Conservation (phyloP, 176 grass and related monocot genomes). For the Pontederia paniculata region DNA sequence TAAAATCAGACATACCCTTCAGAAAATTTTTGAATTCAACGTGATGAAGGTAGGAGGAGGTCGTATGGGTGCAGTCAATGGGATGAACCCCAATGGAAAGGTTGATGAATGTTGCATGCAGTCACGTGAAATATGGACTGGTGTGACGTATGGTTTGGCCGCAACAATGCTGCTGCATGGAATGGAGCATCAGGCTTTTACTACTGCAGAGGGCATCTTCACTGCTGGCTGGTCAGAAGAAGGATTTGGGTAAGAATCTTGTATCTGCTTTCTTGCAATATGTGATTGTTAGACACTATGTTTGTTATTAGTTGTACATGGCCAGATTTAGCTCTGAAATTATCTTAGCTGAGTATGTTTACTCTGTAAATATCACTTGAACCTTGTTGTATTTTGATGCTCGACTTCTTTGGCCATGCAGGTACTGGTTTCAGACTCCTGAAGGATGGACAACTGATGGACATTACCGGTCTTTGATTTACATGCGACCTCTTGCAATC, state of each 20-base stretch:
- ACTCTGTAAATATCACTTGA: background rate
- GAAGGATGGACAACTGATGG: conserved; percentile 90
- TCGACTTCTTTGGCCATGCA: conserved; percentile 4
- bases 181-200: conserved; percentile 90
- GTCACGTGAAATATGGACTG: conserved; percentile 95
- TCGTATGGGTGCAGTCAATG: conserved; percentile 79
- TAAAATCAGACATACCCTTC: conserved; percentile 63
- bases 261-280: conserved; percentile 3
- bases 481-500: conserved; percentile 88
- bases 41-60: conserved; percentile 97
- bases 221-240: conserved; percentile 95
- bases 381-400: background rate
- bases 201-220: conserved; percentile 85
- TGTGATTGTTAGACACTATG: background rate
- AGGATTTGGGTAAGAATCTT: conserved; percentile 68
- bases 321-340: background rate
- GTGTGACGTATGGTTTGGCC: conserved; percentile 76
- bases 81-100: conserved; percentile 85
- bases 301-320: background rate
- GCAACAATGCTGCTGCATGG: conserved; percentile 86
- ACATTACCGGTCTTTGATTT: conserved; percentile 85
- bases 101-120: conserved; percentile 97
- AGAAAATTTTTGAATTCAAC: conserved; percentile 96
- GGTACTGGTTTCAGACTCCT: conserved; percentile 96
- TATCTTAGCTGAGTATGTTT: background rate